A percentile compares a stretch with the other conserved stretches of the same genome.
These are phyloP conservation scores for Sporothrix brasiliensis DNA, from an alignment of 2,329 filamentous ascomycete species.

Conservation along the genomic window DNA sequence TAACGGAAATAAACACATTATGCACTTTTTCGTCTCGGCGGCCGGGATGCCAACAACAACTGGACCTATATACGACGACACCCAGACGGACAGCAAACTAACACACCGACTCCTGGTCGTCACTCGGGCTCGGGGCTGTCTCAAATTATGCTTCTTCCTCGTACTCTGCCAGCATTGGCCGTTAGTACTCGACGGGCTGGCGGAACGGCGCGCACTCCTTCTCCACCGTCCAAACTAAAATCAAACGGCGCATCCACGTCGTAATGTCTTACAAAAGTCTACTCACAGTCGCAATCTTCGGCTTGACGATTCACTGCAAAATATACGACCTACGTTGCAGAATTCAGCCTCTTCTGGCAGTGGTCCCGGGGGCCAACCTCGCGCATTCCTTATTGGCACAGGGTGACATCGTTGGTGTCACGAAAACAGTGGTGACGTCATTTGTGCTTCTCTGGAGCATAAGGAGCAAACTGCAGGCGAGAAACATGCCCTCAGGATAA, in stretches of 20 bases:
- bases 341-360: too few species aligned
- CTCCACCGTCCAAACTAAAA: too few species aligned
- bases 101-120: not conserved
- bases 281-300: too few species aligned
- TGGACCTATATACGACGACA: not conserved
- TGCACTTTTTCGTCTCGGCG: not conserved
- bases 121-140: conserved; percentile 2
- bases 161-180: not conserved
- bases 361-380: not conserved
- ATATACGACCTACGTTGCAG: too few species aligned
- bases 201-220: too few species aligned
- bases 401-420: not conserved
- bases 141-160: conserved; percentile 10
- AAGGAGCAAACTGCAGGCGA: too few species aligned
- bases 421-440: not conserved
- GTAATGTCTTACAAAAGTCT: too few species aligned
- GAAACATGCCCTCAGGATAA: too few species aligned
- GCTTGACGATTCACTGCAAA: too few species aligned
- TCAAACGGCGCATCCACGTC: too few species aligned
- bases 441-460: not conserved
- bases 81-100: not conserved
- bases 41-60: not conserved
- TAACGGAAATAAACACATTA: too few species aligned
- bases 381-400: not conserved
- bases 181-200: too few species aligned